Base-by-base conservation (phyloP, 768 basidiomycete species). In the Suillus ampliporus region DNA sequence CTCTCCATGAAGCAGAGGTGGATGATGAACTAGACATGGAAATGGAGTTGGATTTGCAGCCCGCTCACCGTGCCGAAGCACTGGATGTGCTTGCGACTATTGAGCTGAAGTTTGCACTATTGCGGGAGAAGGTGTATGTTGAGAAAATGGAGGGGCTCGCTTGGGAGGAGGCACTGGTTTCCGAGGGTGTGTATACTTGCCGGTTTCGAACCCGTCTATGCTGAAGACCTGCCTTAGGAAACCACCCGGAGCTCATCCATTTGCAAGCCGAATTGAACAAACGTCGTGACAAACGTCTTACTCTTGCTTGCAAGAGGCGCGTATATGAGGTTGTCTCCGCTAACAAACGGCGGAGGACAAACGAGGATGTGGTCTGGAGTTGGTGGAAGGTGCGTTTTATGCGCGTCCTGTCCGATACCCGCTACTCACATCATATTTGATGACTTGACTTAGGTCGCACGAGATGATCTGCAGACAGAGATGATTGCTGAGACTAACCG, bases 81-180 rank as follows among this genome's bases (percentile, higher is more conserved):
- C 83, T 99, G 61, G 94, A 95, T 62, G 89, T 90, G 0, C 79
- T 98, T 8, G 90, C 96, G 4, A 84, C 82, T 50, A 96, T 99
- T 68, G 97, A 99, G 72, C 86, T 98, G 76, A 94, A 92, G 70
- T 97, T 95, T 75, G 95, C 96, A 0, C 77, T 91, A 37, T 75
- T 98, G 61, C 79, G 97, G 52, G 95, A 98, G 73, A 82, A 87
- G 56, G 81, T 98, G 17, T 98, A 96, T 74, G 82, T 98, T 21
- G 97, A 99, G 78, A 92, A 95, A 74, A 95, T 98, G 94, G 92
- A 95, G 44, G 87, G 86, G 5, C 79, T 97, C 9, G 90, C 92
- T 38, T 90, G 89, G 86, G 97, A 99, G 75, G 95, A 98, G 71
- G 78, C 84, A 15, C 79, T 95, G 68, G 83, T 99, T 26, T 80